These are phyloP conservation scores for Hippophae gyantsensis DNA, from an alignment of 306 rosid genomes.

Conservation along the genomic window DNA sequence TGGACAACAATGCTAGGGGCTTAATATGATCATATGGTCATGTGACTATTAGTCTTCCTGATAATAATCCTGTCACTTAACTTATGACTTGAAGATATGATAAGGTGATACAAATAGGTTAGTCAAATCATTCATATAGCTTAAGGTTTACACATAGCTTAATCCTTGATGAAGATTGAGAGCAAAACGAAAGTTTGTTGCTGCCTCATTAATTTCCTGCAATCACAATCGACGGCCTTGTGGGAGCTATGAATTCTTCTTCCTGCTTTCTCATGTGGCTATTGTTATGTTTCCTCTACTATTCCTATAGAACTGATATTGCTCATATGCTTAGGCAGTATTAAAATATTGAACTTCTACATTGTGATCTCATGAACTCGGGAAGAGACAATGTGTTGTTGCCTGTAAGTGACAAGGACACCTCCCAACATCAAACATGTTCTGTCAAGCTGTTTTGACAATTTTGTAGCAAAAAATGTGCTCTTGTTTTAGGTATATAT, in stretches of 20 bases:
- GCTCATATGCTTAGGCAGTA: background rate
- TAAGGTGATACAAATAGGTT: background rate
- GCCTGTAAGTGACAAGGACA: background rate
- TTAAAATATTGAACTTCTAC: background rate
- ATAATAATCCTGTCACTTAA: background rate
- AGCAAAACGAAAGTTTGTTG: background rate
- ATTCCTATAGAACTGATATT: no score
- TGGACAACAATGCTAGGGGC: slow-evolving; percentile 34
- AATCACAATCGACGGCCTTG: background rate
- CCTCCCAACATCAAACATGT: background rate
- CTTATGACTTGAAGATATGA: background rate
- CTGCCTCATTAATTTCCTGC: background rate
- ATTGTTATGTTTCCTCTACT: background rate
- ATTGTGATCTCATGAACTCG: no score
- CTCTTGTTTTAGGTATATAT: background rate
- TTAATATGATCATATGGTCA: slow-evolving; percentile 17
- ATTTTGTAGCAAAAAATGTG: background rate
- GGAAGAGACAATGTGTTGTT: no score
- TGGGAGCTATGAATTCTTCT: background rate
- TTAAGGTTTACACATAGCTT: background rate
- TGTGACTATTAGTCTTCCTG: background rate
- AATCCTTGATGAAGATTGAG: background rate
- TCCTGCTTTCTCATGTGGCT: background rate
- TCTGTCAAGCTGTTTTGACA: background rate
- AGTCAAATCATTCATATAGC: background rate